Evolutionary conservation across 1,284 basidiomycete species (phyloP).

Genomic region (Apiotrichum akiyoshidainum): DNA sequence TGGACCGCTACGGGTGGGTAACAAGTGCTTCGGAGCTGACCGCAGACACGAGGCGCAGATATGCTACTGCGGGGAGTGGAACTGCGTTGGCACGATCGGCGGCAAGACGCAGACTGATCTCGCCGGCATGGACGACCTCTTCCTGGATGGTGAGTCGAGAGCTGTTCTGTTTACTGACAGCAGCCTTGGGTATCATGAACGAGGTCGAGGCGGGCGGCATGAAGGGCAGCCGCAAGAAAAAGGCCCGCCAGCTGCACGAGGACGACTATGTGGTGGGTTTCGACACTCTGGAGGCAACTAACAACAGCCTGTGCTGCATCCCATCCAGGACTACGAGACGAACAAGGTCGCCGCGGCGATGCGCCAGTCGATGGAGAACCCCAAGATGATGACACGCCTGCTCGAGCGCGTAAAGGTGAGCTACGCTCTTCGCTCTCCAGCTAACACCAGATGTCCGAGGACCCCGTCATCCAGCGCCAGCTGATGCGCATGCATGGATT

Average conservation of each 20-base stretch:
- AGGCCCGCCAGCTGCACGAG: slow-evolving; percentile 86
- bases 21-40: slow-evolving; percentile 10
- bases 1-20: slow-evolving; percentile 92
- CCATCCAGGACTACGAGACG: slow-evolving; percentile 69
- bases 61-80: slow-evolving; percentile 93
- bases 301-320: slow-evolving; percentile 59
- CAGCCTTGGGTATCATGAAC: slow-evolving; percentile 92
- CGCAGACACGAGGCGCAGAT: slow-evolving; percentile 85
- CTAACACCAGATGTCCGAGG: slow-evolving; percentile 70
- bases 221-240: slow-evolving; percentile 87
- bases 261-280: slow-evolving; percentile 72
- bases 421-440: background rate
- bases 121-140: slow-evolving; percentile 86
- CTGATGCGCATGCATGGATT: slow-evolving; percentile 93
- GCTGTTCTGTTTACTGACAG: slow-evolving; percentile 2
- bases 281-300: background rate
- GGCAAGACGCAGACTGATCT: slow-evolving; percentile 99
- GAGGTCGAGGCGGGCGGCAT: slow-evolving; percentile 73
- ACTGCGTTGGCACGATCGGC: slow-evolving; percentile 93
- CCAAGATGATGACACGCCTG: slow-evolving; percentile 76
- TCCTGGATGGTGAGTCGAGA: slow-evolving; percentile 72
- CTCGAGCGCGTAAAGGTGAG: slow-evolving; percentile 78
- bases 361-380: slow-evolving; percentile 76
- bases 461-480: slow-evolving; percentile 72
- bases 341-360: slow-evolving; percentile 89